Evolutionary conservation across 2,329 filamentous ascomycete genomes (phyloP).

Genomic region (Epichloe hybrida): DNA sequence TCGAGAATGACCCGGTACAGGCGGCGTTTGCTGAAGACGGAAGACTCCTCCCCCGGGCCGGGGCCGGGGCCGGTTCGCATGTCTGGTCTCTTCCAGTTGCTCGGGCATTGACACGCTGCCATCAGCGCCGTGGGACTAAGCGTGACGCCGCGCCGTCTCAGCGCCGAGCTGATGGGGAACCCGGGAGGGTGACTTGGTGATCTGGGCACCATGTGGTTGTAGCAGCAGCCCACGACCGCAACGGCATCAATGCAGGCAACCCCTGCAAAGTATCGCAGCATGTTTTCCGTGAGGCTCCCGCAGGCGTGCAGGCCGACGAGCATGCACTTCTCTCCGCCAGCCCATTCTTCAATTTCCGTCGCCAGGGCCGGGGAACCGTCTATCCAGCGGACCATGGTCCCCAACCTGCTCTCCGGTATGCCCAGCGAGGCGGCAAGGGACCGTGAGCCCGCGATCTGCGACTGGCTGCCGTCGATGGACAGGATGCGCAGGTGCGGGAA

Average conservation of each 20-base stretch:
- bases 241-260: conserved; percentile 11
- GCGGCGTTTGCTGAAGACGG: conserved; percentile 13
- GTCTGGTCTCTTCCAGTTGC: conserved; percentile 17
- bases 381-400: conserved; percentile 15
- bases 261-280: conserved; percentile 16
- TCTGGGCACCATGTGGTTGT: conserved; percentile 18
- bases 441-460: conserved; percentile 16
- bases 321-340: conserved; percentile 15
- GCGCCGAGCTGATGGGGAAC: conserved; percentile 23
- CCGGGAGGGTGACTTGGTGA: conserved; percentile 24
- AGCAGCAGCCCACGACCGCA: conserved; percentile 19
- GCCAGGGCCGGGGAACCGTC: conserved; percentile 12
- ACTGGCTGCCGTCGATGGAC: conserved; percentile 18
- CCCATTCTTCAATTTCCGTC: conserved; percentile 15
- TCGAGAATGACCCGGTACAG: conserved; percentile 16
- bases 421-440: conserved; percentile 11
- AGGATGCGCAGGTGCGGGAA: conserved; percentile 15
- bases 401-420: conserved; percentile 10
- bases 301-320: conserved; percentile 21
- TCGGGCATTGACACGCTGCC: conserved; percentile 20
- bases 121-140: conserved; percentile 20
- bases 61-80: not conserved
- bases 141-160: conserved; percentile 10
- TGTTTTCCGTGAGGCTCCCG: conserved; percentile 20
- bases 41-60: conserved; percentile 1